Base-by-base conservation (phyloP, 768 basidiomycete species). In the Neoboletus brunneissimus region DNA sequence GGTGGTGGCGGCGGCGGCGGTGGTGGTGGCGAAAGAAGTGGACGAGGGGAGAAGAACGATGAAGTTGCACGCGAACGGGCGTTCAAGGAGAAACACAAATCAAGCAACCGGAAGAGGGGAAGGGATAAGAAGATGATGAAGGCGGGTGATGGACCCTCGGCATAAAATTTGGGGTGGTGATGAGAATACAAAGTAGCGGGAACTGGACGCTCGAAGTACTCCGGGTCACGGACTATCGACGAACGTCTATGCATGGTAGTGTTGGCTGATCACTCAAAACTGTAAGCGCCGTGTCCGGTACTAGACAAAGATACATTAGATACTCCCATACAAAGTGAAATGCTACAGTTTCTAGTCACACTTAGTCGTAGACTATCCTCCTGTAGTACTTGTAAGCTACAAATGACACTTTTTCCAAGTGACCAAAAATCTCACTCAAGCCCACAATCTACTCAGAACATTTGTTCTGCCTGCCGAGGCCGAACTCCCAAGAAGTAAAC, bases 101-200 rank as follows among this genome's bases (percentile, higher is more conserved):
- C 93, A 64, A 86, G 85, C 65, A 79, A 86, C 57, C 78, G 93
- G 32, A 93, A 89, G 70, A 75, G 89, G 51, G 94, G 91, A 0
- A 89, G 91, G 65, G 94, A 94, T 70, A 89, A 86, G 73, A 97
- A 97, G 76, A 86, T 95, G 89, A 79, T 83, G 11, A 81, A 77
- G 56, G 82, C 76, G 54, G 89, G 83, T 12, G 77, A 60, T 13
- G 80, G 76, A 18, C 73, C 75, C 40, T 63, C 72, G 11, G 42
- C 41, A 22, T 71, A 45, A 38, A 32, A 16, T 20, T 35, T 37
- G 5, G 38, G 20, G 38, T 51, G 29, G 48, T 35, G 47, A 51
- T 20, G 29, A 22, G 11, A 13, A 42, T 22, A 42, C 22, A 42
- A 42, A 7, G 22, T 42, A 22, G 20, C 38, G 20, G 38, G 38